A percentile compares a stretch with the other conserved stretches of the same genome.
Evolutionary conservation across 352 stramenopile genomes (phyloP).

Genomic region (Globisporangium apiculatum): DNA sequence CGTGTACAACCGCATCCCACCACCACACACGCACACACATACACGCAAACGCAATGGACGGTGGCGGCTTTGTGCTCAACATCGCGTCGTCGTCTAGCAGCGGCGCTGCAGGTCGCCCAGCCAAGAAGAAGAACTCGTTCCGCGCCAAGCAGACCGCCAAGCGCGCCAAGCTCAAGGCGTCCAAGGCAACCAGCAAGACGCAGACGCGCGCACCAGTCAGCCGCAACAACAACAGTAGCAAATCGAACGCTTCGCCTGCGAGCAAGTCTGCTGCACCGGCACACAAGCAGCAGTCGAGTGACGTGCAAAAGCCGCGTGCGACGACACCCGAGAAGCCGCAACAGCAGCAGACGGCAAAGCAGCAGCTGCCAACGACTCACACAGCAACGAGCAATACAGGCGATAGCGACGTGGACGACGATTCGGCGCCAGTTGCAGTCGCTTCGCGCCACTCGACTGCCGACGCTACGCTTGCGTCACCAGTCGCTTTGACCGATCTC

Average conservation of each 20-base stretch:
- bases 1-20: neutral
- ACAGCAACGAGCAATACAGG: conserved; percentile 10
- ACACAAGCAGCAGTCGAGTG: neutral
- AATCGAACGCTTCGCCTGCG: conserved; percentile 4
- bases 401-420: conserved; percentile 3
- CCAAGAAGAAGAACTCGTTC: conserved; percentile 75
- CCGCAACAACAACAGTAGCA: neutral
- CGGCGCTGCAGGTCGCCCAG: conserved; percentile 16
- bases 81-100: conserved; percentile 42
- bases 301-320: neutral
- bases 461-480: too few relatives aligned
- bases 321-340: neutral
- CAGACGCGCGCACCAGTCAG: conserved; percentile 5
- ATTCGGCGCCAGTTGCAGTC: conserved; percentile 3
- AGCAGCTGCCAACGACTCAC: neutral
- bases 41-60: conserved; percentile 27
- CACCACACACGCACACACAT: neutral
- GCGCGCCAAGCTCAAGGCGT: conserved; percentile 14
- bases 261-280: conserved; percentile 8
- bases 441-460: too few relatives aligned
- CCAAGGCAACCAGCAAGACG: conserved; percentile 15
- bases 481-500: neutral
- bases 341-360: neutral
- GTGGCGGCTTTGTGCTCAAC: conserved; percentile 69
- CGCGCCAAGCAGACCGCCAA: conserved; percentile 66